These are phyloP conservation scores for Seiridium unicorne DNA, from an alignment of 2,329 filamentous ascomycete genomes.

Conservation along the genomic window DNA sequence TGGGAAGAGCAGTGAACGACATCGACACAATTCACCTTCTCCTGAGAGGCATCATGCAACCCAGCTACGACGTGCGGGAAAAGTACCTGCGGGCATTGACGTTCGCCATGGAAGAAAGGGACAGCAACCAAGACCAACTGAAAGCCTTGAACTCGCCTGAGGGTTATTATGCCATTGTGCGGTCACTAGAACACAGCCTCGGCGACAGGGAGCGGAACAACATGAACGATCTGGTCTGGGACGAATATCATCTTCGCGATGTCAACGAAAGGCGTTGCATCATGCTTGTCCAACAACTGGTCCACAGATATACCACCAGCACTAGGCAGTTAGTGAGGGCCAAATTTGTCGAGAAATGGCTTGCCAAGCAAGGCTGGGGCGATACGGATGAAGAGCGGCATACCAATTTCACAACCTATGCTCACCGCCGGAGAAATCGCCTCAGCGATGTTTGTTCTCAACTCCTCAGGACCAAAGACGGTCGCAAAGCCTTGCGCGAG, in stretches of 20 bases:
- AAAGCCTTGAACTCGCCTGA: constrained; percentile 47
- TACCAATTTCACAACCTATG: constrained; percentile 53
- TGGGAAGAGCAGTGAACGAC: constrained; percentile 60
- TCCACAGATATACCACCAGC: constrained; percentile 51
- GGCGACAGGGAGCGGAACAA: constrained; percentile 47
- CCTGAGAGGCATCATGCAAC: constrained; percentile 56
- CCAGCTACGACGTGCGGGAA: constrained; percentile 59
- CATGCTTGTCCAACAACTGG: constrained; percentile 55
- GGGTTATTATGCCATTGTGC: constrained; percentile 57
- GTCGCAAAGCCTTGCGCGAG: constrained; percentile 49
- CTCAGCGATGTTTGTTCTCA: constrained; percentile 52
- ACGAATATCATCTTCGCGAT: constrained; percentile 63
- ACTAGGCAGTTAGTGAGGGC: constrained; percentile 58
- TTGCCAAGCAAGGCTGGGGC: constrained; percentile 72
- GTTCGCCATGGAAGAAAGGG: constrained; percentile 49
- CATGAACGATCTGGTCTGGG: constrained; percentile 56
- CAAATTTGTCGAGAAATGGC: constrained; percentile 69
- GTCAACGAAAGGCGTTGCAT: constrained; percentile 60
- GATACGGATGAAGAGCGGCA: constrained; percentile 48
- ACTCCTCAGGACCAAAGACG: constrained; percentile 47
- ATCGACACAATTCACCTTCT: constrained; percentile 45
- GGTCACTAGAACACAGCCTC: constrained; percentile 56
- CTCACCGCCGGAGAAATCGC: constrained; percentile 48
- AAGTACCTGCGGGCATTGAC: constrained; percentile 55
- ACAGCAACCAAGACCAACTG: constrained; percentile 35